These are phyloP conservation scores for Rosa hybrid DNA, from an alignment of 331 rosid genomes.

Conservation along the genomic window DNA sequence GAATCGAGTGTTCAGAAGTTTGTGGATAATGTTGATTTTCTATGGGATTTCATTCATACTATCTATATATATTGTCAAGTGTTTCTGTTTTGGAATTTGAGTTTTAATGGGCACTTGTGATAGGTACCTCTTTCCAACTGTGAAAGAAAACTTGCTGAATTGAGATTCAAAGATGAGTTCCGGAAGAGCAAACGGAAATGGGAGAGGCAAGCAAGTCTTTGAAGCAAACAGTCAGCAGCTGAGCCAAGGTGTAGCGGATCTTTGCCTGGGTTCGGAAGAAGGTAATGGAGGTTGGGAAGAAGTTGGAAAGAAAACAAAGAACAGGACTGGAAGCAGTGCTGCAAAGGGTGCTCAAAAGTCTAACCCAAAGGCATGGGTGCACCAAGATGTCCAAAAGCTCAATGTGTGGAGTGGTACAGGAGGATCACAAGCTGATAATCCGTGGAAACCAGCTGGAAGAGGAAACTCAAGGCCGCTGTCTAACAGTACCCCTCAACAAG, in stretches of 20 bases:
- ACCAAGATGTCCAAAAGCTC: background rate
- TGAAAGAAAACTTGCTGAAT: background rate
- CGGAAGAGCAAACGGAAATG: background rate
- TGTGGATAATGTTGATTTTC: background rate
- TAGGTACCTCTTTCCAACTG: background rate
- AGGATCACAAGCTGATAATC: background rate
- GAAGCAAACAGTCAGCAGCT: background rate
- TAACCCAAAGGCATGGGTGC: background rate
- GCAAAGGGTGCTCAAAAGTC: background rate
- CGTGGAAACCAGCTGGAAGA: slow-evolving; percentile 2
- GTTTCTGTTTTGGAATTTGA: background rate
- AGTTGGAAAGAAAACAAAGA: background rate
- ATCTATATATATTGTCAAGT: background rate
- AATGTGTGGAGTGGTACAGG: background rate
- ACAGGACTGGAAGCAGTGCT: background rate
- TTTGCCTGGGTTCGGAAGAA: background rate
- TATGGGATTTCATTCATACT: background rate
- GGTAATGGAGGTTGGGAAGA: background rate
- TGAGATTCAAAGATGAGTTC: background rate
- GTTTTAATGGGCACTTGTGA: background rate
- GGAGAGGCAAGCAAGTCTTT: background rate
- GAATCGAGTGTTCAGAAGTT: background rate
- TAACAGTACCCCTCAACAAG: background rate
- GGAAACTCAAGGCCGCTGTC: background rate
- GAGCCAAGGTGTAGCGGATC: slow-evolving; percentile 1